Evolutionary conservation across 192 early-diverging fungal genomes (phyloP), one percentile per base, ranked within the genome.

Genomic region (Chytriomyces hyalinus): DNA sequence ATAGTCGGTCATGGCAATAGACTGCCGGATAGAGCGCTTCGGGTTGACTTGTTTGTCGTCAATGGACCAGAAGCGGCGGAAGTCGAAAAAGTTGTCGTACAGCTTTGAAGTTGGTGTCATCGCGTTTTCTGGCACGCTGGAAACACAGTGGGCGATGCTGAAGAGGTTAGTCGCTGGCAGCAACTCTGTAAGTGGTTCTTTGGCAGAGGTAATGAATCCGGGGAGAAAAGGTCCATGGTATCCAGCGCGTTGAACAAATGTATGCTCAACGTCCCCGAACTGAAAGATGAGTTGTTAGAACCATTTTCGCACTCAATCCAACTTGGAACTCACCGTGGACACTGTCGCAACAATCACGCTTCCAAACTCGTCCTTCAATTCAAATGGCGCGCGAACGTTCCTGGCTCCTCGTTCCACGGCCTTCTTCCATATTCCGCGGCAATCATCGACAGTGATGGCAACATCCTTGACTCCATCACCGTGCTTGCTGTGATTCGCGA

Each of bases 1-100:
- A 70, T 91, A 92, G 76, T 96, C 94, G 49, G 95, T 91, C 96
- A 99, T 96, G 84, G 97, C 95, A 67, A 97, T 94, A 36, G 95
- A 96, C 13, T 94, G 90, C 68, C 97, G 87, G 53, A 96, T 92
- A 80, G 93, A 94, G 89, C 95, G 98, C 78, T 99, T 93, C 53
- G 96, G 95, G 87, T 94, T 91, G 60, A 99, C 95, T 83, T 96
- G 93, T 67, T 87, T 93, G 87, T 99, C 97, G 83, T 99, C 97
- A 57, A 99, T 94, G 53, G 94, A 95, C 95, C 95, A 97, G 92
- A 98, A 99, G 59, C 96, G 91, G 86, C 96, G 96, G 90, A 97
- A 99, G 71, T 93, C 95, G n/a, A 99, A 90, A 69, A 90, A 85
- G 67, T 91, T 85, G 85, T 97, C 95, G 84, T 99, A 97, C 73